Conservation (phyloP, 371 early-diverging fungal species). For the Mucor indicus region DNA sequence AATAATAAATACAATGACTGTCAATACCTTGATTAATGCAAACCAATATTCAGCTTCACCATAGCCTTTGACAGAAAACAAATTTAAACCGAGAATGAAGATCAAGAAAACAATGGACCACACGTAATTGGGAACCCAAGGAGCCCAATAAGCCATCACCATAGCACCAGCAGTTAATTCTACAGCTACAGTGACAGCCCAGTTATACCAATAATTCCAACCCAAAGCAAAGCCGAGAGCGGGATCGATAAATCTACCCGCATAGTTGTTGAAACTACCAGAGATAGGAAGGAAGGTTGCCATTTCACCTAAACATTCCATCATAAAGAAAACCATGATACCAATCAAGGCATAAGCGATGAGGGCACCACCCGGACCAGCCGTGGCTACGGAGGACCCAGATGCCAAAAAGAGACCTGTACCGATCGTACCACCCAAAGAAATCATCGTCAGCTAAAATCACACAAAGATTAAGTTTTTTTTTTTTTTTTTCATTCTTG, state of each 20-base stretch:
- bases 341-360: conserved; percentile 73
- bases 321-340: conserved; percentile 79
- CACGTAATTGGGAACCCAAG: conserved; percentile 50
- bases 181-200: conserved; percentile 81
- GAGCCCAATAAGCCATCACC: conserved; percentile 67
- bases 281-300: conserved; percentile 78
- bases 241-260: conserved; percentile 80
- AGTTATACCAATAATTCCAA: conserved; percentile 77
- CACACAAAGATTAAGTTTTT: background rate
- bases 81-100: conserved; percentile 47
- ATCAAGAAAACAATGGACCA: conserved; percentile 50
- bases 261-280: conserved; percentile 85
- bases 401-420: conserved; percentile 90
- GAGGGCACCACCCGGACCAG: conserved; percentile 83
- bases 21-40: conserved; percentile 62
- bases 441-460: conserved; percentile 70
- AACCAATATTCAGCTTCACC: conserved; percentile 73
- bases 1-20: conserved; percentile 65
- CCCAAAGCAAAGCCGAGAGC: conserved; percentile 85
- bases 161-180: conserved; percentile 52
- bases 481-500: background rate
- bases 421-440: conserved; percentile 75
- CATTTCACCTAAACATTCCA: conserved; percentile 87
- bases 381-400: conserved; percentile 69
- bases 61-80: conserved; percentile 55